phyloP scores from a whole-genome alignment of 176 grass and related monocot genomes.

The Aegilops tauschii region DNA sequence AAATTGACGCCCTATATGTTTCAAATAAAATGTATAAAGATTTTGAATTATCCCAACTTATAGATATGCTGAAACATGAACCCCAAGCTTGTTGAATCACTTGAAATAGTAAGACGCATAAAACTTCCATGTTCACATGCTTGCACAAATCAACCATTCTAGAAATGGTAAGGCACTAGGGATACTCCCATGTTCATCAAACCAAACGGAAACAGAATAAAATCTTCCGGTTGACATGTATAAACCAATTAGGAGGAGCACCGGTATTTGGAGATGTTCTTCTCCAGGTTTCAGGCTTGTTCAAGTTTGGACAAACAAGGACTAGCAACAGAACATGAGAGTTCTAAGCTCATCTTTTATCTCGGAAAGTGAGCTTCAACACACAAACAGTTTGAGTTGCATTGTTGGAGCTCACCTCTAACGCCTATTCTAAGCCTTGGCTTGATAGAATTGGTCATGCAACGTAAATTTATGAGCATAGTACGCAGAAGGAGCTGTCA shows the following conservation, averaged over 20 bases:
- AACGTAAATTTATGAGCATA: slow-evolving; percentile 62
- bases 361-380: slow-evolving; percentile 20
- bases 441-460: slow-evolving; percentile 45
- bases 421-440: background rate
- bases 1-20: no score
- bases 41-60: no score
- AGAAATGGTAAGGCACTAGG: no score
- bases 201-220: no score
- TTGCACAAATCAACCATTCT: background rate
- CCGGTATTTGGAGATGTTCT: background rate
- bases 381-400: background rate
- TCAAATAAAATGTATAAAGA: no score
- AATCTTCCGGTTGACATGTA: background rate
- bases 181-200: no score
- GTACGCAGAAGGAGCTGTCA: slow-evolving; percentile 40
- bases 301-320: background rate
- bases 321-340: slow-evolving; percentile 69
- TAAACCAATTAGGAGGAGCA: background rate
- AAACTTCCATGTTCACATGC: no score
- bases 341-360: slow-evolving; percentile 57
- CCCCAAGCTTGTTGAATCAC: no score
- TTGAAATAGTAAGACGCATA: no score
- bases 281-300: background rate
- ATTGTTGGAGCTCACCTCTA: background rate
- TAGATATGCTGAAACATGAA: no score